Evolutionary conservation across 2,329 filamentous ascomycete species (phyloP), one percentile per base, ranked within the genome.

Genomic region (Dactylella cylindrospora): DNA sequence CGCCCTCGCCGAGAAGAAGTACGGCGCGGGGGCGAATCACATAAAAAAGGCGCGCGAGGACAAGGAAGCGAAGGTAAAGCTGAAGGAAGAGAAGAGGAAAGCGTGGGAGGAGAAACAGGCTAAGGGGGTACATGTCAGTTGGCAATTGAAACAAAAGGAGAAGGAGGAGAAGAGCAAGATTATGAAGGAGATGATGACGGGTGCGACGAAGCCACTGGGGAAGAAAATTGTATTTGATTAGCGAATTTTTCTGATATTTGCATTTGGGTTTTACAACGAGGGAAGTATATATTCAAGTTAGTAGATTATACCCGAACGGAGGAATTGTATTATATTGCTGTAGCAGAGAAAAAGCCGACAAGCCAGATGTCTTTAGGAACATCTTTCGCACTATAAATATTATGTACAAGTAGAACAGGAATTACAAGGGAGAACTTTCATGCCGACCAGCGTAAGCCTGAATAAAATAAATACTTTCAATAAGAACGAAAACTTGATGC

Each of bases 1-100:
- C 70, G 81, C 83, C 19, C 85, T 93, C 57, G 86, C 83, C 76
- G 87, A 91, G 75, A 84, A 88, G 74, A 91, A 90, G 70, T 91
- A 79, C 71, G 86, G 86, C 43, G 76, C 78, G 10, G 78, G 80
- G 64, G 88, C 88, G 1, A 86, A 84, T 67, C 86, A 90, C 69
- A 26, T 79, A 8, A 71, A 83, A 35, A 76, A 75, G 8, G 62
- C 68, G 15, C 45, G 60, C 17, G 40, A 60, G 33, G 59, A 68
- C 20, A 61, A 65, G 33, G 55, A 62, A 35, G 66, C 64, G 22
- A 62, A 67, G 39, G 67, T 71, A 17, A 71, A 74, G 52, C 77
- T 74, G 67, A 75, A 77, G 54, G 78, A 80, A 38, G 76, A 79
- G 68, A 69, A 70, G 5, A 79, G 80, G 41, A 59, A 60, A 23